Conservation (phyloP, 768 basidiomycete genomes). For the Infundibulicybe gibba region DNA sequence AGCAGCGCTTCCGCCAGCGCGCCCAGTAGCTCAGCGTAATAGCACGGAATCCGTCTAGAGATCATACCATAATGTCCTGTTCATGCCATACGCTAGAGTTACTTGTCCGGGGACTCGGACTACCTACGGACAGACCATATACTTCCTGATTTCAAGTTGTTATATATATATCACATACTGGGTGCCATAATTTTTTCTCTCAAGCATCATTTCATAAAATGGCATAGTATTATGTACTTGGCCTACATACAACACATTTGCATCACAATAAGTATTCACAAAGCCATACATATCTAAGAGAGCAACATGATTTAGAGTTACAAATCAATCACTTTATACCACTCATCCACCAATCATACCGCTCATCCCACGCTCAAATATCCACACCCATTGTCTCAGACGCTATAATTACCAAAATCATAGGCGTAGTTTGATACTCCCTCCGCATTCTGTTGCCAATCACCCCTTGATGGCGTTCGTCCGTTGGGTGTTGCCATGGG, state of each 20-base stretch:
- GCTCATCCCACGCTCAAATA: too few relatives aligned
- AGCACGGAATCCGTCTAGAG: too few relatives aligned
- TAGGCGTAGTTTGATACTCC: conserved; percentile 14
- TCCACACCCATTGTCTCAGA: neutral
- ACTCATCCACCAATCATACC: too few relatives aligned
- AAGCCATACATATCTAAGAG: too few relatives aligned
- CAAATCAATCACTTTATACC: neutral
- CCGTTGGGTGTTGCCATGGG: conserved; percentile 3
- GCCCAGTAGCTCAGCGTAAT: too few relatives aligned
- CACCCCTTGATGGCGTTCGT: neutral
- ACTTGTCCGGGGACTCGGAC: conserved; percentile 14
- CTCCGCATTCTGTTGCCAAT: neutral
- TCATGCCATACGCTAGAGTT: too few relatives aligned
- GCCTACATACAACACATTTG: too few relatives aligned
- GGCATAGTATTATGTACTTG: conserved; percentile 10
- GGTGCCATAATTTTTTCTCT: conserved; percentile 37
- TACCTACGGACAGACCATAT: conserved; percentile 24
- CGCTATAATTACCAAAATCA: conserved; percentile 25
- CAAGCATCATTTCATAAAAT: conserved; percentile 27
- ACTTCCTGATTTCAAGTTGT: conserved; percentile 33
- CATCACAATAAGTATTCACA: too few relatives aligned
- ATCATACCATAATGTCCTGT: too few relatives aligned
- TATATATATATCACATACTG: conserved; percentile 27
- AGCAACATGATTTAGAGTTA: too few relatives aligned
- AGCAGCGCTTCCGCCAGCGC: too few relatives aligned